Evolutionary conservation across 352 stramenopile species (phyloP), one percentile per base, ranked within the genome.

Genomic region (Peronospora belbahrii): DNA sequence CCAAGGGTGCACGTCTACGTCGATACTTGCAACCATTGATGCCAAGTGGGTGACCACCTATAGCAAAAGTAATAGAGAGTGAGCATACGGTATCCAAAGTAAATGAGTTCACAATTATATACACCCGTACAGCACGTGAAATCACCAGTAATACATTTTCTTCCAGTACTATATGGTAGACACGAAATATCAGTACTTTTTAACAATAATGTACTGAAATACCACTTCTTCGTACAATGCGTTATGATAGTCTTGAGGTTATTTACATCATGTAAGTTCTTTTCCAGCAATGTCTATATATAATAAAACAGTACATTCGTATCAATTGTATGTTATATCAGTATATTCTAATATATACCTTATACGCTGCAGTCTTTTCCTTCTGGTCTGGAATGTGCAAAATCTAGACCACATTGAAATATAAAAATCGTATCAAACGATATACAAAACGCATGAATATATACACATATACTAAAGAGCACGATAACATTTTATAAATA

Each of bases 141-240:
- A 90, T 76, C 17, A 88, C 78, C 13, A 93, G 59, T 28, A 82
- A 48, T 13, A 90, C 81, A 56, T 87, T 68, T 54, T 93, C 81
- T 37, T 76, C 70, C 31, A 92, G 57, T 46, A 89, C 79, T 91
- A 35, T 0, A 33, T 6, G 30, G 2, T 35, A 35, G 30, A 20
- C 2, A 38, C 13, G 10, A 4, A 23, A 22, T 42, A 25, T 42
- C 18, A 42, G 35, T 3, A 15, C 13, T 18, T 33, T 14, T 5
- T 10, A 25, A 6, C 1, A 4, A 0, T 17, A 30, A 46, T 24
- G 18, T 40, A 47, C 13, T 48, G n/a, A 50, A 18, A 42, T 41
- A 49, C 2, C 0, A 47, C 6, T 11, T 10, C 0, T 15, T 39
- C 54, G 13, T 65, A 90, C 80, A 66, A 41, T 89, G 75, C 6